Conservation (phyloP, 805 yeast species). For the Cyberlindnera misumaiensis region DNA sequence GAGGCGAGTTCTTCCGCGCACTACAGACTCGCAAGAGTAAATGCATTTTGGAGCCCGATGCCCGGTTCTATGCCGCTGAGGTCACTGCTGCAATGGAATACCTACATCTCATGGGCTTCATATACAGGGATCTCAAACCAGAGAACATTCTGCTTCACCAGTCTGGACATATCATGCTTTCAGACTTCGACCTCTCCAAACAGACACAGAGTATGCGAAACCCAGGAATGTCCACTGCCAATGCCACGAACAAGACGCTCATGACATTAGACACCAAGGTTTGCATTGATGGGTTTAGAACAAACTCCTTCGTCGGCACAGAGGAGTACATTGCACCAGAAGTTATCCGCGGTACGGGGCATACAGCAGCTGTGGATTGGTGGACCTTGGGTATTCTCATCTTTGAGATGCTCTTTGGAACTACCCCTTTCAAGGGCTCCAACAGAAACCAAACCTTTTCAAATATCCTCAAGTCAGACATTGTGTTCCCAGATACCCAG, state of each 20-base stretch:
- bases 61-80: conserved; percentile 91
- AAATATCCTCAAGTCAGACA: conserved; percentile 78
- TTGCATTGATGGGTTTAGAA: conserved; percentile 91
- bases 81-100: conserved; percentile 96
- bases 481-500: conserved; percentile 65
- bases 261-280: conserved; percentile 88
- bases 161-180: conserved; percentile 96
- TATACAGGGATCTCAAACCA: conserved; percentile 93
- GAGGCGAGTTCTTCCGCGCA: conserved; percentile 97
- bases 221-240: conserved; percentile 49
- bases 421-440: conserved; percentile 93
- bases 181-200: conserved; percentile 92
- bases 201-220: conserved; percentile 72
- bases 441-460: conserved; percentile 87
- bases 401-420: conserved; percentile 92
- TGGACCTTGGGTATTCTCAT: conserved; percentile 95
- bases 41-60: conserved; percentile 82
- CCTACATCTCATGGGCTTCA: conserved; percentile 93
- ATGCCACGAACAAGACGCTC: conserved; percentile 29
- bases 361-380: conserved; percentile 98
- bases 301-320: conserved; percentile 97
- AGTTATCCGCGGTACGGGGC: conserved; percentile 94
- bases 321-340: conserved; percentile 99
- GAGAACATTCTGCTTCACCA: conserved; percentile 92
- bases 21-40: conserved; percentile 84